Base-by-base conservation (phyloP, 805 yeast genomes). In the Jamesozyma hellenica region DNA sequence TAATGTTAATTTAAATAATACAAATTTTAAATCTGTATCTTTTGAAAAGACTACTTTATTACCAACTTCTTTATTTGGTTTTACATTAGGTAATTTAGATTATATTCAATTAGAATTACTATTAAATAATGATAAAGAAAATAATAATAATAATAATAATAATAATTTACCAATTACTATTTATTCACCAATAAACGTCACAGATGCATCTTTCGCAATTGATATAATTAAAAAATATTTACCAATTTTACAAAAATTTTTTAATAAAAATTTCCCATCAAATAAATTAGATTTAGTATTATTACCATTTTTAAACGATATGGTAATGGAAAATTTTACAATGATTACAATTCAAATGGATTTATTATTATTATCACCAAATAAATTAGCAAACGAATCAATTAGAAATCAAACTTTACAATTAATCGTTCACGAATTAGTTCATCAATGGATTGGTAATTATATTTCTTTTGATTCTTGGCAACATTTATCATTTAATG, bases 241-340 rank as follows among this genome's bases (percentile, higher is more conserved):
- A 14, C 79, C 80, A 4, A 44, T 64, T 4, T 44, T 80, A 32
- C 75, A 68, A 36, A 35, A 55, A 0, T 63, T 67, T 26, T 69
- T 80, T 36, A 64, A 67, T 1, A 50, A 49, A 11, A 47, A 52
- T 1, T 81, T 68, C 50, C 90, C 90, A 1, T 59, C 79, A 42
- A 61, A 67, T 2, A 82, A 83, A 48, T 58, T 83, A 19, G 92
- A 82, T 52, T 60, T 83, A 35, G 73, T 78, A 4, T 73, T 82
- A 1, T 56, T 83, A 8, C 92, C 92, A 9, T 79, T 77, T 49
- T 63, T 83, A 41, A 68, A 76, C 23, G 90, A 82, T 54, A 82
- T 83, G 42, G 94, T 84, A 2, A 82, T 81, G 77, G 94, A 83
- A 55, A 82, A 82, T 55, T 78, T 81, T 74, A 82, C 85, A 3